A percentile compares a stretch with the other conserved stretches of the same genome.
phyloP scores from a whole-genome alignment of 108 stramenopile genomes.

The Cyclostephanos tholiformis region DNA sequence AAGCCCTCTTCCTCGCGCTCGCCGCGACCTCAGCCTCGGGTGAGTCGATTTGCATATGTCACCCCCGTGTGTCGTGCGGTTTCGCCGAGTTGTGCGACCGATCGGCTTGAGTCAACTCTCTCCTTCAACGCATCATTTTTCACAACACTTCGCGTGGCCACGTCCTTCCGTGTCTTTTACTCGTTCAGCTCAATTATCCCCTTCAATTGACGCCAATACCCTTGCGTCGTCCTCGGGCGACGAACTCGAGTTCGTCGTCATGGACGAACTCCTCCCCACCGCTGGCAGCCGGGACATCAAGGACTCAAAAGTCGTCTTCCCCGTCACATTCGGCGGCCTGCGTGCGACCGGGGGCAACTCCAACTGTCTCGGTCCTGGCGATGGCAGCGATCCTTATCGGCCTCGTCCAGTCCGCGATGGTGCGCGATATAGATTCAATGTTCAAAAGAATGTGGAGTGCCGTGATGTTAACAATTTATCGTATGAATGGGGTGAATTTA shows the following conservation, averaged over 20 bases:
- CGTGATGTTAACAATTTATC: background rate
- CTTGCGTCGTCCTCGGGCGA: background rate
- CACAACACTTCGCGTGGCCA: background rate
- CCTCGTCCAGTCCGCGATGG: constrained; percentile 11
- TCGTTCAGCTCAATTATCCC: background rate
- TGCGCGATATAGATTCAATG: constrained; percentile 10
- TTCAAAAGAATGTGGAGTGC: constrained; percentile 1
- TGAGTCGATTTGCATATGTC: background rate
- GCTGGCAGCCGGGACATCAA: background rate
- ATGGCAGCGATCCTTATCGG: background rate
- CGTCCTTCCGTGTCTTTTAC: background rate
- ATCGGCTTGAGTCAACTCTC: background rate
- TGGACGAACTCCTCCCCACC: background rate
- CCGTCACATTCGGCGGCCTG: background rate
- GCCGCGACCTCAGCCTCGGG: background rate
- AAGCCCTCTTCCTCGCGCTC: background rate
- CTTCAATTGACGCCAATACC: background rate
- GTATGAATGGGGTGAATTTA: constrained; percentile 15
- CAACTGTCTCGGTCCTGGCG: background rate
- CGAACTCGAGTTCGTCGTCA: background rate
- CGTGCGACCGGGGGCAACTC: background rate
- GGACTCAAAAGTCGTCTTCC: background rate
- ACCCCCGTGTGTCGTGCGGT: too few species aligned
- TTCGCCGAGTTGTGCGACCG: too few species aligned
- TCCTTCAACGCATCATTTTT: background rate